Base-by-base conservation (phyloP, 2,329 filamentous ascomycete genomes). In the Lecanicillium sp. region DNA sequence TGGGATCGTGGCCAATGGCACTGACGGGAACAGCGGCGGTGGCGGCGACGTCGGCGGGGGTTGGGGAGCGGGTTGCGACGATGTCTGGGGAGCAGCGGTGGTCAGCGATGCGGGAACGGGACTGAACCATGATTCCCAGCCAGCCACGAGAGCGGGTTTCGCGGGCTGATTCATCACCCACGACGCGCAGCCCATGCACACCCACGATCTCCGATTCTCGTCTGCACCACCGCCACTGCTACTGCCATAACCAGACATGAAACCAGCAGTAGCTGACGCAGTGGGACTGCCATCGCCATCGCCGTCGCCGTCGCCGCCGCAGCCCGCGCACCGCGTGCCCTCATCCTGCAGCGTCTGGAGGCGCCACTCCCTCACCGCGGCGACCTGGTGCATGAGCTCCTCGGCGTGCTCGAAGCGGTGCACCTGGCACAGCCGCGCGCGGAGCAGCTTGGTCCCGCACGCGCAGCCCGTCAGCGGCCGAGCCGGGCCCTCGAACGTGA, bases 401-500 rank as follows among this genome's bases (percentile, higher is more conserved):
- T 59, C 33, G 24, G 60, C 52, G 48, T 63, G 60, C 24, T 56
- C 43, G 6, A 62, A 44, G 0, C 69, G 62, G 51, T 72, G 69
- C 15, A 57, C 53, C 24, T 36, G 53, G 57, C 69, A 72, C 5
- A 71, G 54, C 3, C 54, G 53, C 4, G 56, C 54, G 11, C 45
- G 53, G 14, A 68, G 41, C 2, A 71, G 44, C 50, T 69, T 71
- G 24, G 51, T 39, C 4, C 53, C 63, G 54, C 69, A 72, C 4
- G 53, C 26, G 52, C 69, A 72, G 1, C 69, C 69, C 9, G 67
- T 70, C 2, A 62, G 32, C 3, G 58, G 55, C 9, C 52, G 45
- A 2, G 51, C 47, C 26, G 44, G 48, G 4, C 27, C 38, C 27
- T 52, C 46, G 8, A 36, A 23, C 2, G 5, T 19, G 30, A 32